Conservation (phyloP, 306 rosid species). For the Datisca glomerata region DNA sequence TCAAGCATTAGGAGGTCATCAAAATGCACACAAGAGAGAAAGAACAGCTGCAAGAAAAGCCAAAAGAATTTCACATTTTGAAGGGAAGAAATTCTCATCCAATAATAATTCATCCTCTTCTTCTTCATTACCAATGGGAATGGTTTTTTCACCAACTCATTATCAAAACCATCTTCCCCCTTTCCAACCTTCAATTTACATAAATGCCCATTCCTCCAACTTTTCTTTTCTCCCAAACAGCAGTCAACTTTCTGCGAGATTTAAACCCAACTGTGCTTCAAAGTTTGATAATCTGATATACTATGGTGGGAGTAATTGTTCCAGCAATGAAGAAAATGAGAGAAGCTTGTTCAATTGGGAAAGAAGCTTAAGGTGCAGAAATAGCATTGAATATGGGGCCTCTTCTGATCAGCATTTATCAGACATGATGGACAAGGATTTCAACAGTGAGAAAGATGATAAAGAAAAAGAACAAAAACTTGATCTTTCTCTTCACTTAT, state of each 20-base stretch:
- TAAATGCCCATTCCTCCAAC: constrained; percentile 41
- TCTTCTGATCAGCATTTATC: constrained; percentile 14
- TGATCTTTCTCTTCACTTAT: constrained; percentile 75
- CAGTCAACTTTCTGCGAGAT: constrained; percentile 23
- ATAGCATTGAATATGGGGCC: constrained; percentile 6
- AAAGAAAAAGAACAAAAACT: constrained; percentile 40
- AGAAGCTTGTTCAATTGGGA: constrained; percentile 31
- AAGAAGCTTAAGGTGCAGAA: constrained; percentile 22
- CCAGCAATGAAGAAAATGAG: constrained; percentile 14
- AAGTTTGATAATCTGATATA: constrained; percentile 28
- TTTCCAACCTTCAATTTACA: constrained; percentile 32
- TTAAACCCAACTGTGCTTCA: constrained; percentile 32
- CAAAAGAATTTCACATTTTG: constrained; percentile 25
- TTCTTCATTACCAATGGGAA: constrained; percentile 11
- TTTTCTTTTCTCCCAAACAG: constrained; percentile 23
- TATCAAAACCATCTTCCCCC: constrained; percentile 13
- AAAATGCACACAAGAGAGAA: constrained; percentile 85
- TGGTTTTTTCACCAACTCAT: constrained; percentile 33
- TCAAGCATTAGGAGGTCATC: constrained; percentile 89
- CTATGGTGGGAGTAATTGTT: constrained; percentile 23
- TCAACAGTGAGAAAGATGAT: constrained; percentile 17
- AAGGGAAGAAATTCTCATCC: constrained; percentile 4
- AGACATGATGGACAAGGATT: constrained; percentile 7
- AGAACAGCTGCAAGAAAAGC: constrained; percentile 66
- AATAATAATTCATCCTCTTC: constrained; percentile 14